Conservation (phyloP, 257 asterid species). For the Capsicum pubescens region DNA sequence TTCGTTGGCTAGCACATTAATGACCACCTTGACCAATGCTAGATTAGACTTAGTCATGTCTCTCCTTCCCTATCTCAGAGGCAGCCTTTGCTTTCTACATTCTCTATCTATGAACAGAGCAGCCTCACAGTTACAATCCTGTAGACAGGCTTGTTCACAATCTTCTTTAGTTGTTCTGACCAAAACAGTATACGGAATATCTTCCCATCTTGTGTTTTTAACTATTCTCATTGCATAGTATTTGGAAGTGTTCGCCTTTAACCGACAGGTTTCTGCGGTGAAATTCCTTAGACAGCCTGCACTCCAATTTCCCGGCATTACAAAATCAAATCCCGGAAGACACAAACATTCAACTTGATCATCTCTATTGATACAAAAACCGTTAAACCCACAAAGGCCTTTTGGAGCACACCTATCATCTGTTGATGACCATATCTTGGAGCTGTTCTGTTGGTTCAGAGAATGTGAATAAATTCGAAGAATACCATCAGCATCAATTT, state of each 20-base stretch:
- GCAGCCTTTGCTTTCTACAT: constrained; percentile 59
- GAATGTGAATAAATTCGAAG: constrained; percentile 48
- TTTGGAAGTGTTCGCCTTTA: not conserved
- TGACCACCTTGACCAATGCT: constrained; percentile 43
- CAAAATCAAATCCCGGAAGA: constrained; percentile 52
- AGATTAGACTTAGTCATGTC: not conserved
- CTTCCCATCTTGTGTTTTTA: constrained; percentile 42
- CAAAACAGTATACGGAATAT: constrained; percentile 28
- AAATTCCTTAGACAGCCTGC: constrained; percentile 45
- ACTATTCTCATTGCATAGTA: constrained; percentile 30
- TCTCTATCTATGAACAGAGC: constrained; percentile 36
- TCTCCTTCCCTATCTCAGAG: constrained; percentile 49
- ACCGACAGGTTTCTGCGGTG: constrained; percentile 32
- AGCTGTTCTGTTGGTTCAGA: constrained; percentile 36
- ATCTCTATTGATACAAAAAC: constrained; percentile 44
- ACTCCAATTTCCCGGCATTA: constrained; percentile 39
- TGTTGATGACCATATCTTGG: constrained; percentile 30
- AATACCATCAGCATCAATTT: constrained; percentile 55
- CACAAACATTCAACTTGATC: constrained; percentile 33
- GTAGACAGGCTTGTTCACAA: constrained; percentile 47
- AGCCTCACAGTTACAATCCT: constrained; percentile 61
- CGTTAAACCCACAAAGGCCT: constrained; percentile 59
- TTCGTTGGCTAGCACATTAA: not conserved
- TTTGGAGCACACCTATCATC: constrained; percentile 42
- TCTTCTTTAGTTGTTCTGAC: constrained; percentile 26